A percentile compares a stretch with the other conserved stretches of the same genome.
Conservation (phyloP, 805 yeast genomes). For the Cyberlindnera petersonii region DNA sequence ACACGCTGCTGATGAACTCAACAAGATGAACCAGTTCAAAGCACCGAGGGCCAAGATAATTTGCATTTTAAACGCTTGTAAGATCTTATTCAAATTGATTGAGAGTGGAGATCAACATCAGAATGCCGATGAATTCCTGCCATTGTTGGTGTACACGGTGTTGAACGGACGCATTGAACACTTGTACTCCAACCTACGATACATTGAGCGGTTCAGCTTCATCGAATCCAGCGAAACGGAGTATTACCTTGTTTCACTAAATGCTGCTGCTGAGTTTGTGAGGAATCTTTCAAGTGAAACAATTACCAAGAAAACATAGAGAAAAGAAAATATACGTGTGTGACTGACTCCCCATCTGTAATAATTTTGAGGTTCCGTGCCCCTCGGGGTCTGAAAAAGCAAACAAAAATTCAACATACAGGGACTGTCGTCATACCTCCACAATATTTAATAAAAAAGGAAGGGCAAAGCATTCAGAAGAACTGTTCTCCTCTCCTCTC, state of each 20-base stretch:
- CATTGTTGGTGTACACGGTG: constrained; percentile 75
- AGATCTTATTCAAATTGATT: constrained; percentile 84
- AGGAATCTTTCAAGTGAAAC: constrained; percentile 45
- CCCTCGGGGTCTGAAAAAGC: too few species aligned
- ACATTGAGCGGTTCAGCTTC: constrained; percentile 80
- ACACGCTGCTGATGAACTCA: constrained; percentile 70
- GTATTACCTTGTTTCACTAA: constrained; percentile 85
- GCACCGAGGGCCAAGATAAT: constrained; percentile 95
- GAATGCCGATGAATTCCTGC: constrained; percentile 94
- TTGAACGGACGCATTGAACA: constrained; percentile 61
- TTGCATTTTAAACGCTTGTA: constrained; percentile 86
- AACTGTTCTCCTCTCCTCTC: too few species aligned
- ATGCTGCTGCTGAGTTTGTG: constrained; percentile 82
- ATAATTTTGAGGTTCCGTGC: too few species aligned
- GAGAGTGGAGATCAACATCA: constrained; percentile 60
- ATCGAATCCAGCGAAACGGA: constrained; percentile 83
- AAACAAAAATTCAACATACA: too few species aligned
- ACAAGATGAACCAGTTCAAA: constrained; percentile 74
- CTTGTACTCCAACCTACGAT: constrained; percentile 74
- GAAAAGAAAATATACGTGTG: background rate
- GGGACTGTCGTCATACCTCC: too few species aligned
- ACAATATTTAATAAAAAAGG: too few species aligned
- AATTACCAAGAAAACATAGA: background rate
- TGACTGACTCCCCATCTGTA: too few species aligned
- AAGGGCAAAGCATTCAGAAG: too few species aligned